phyloP scores from a whole-genome alignment of 2,329 filamentous ascomycete species.

The Sarocladium strictum region DNA sequence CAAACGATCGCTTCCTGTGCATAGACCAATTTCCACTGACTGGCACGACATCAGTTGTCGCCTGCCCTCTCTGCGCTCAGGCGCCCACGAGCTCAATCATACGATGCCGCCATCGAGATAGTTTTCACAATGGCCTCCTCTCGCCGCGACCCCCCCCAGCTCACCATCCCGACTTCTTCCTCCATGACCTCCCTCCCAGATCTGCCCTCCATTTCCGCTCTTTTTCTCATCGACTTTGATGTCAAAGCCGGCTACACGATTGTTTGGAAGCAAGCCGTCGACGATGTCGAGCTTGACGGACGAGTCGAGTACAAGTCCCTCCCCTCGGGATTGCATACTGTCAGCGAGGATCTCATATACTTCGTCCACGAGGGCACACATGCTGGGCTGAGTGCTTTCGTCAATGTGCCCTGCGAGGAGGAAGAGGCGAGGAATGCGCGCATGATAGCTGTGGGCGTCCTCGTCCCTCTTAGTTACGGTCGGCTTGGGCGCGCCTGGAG shows the following conservation, averaged over 20 bases:
- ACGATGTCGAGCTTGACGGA: slow-evolving; percentile 71
- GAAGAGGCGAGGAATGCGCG: slow-evolving; percentile 75
- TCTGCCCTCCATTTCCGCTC: slow-evolving; percentile 53
- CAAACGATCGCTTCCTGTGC: neutral
- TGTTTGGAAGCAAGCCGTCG: slow-evolving; percentile 72
- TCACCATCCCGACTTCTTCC: slow-evolving; percentile 25
- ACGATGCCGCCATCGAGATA: slow-evolving; percentile 10
- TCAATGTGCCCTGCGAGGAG: slow-evolving; percentile 75
- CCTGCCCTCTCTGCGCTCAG: neutral
- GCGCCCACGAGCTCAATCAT: neutral
- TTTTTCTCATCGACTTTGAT: slow-evolving; percentile 89
- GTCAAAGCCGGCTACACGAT: slow-evolving; percentile 89
- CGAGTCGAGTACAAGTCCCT: slow-evolving; percentile 94
- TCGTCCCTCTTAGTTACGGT: slow-evolving; percentile 82
- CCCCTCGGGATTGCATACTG: slow-evolving; percentile 86
- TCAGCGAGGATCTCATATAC: slow-evolving; percentile 84
- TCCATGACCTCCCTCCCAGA: slow-evolving; percentile 21
- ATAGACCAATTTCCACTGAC: neutral
- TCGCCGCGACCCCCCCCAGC: slow-evolving; percentile 29
- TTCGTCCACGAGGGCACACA: slow-evolving; percentile 77
- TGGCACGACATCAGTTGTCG: neutral
- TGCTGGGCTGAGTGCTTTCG: slow-evolving; percentile 86
- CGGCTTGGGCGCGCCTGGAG: slow-evolving; percentile 84
- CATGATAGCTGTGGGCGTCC: slow-evolving; percentile 85
- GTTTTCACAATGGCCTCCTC: slow-evolving; percentile 31